Percentiles rank a stretch among this genome's conserved stretches.
These are phyloP conservation scores for Saccharum spontaneum DNA, from an alignment of 176 grass and related monocot genomes.

Conservation along the genomic window DNA sequence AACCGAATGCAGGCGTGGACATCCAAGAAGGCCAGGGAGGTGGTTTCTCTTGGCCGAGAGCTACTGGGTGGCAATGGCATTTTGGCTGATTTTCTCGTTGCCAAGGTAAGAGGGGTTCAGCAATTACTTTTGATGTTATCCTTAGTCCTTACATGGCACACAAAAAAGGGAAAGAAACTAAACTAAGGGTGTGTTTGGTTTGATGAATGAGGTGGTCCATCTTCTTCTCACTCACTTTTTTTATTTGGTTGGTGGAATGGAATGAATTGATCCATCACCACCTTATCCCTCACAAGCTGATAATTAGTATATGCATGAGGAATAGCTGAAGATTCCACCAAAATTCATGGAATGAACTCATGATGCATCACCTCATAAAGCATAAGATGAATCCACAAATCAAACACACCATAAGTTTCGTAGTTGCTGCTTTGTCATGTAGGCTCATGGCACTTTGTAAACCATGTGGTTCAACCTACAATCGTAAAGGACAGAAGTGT, in stretches of 20 bases:
- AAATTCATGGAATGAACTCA: too few relatives aligned
- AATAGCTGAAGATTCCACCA: too few relatives aligned
- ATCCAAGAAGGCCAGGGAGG: slow-evolving; percentile 71
- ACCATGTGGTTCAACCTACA: not conserved
- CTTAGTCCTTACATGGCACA: not conserved
- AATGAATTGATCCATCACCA: too few relatives aligned
- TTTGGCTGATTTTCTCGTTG: slow-evolving; percentile 93
- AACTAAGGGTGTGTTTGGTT: too few relatives aligned
- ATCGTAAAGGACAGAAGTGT: not conserved
- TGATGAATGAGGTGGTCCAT: too few relatives aligned
- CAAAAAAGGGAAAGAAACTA: too few relatives aligned
- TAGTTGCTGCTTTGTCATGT: not conserved
- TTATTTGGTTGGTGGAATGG: too few relatives aligned
- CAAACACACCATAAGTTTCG: not conserved
- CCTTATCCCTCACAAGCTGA: too few relatives aligned
- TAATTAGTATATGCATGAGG: too few relatives aligned
- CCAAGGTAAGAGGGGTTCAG: slow-evolving; percentile 56
- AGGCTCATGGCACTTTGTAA: not conserved
- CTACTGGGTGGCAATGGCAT: slow-evolving; percentile 93
- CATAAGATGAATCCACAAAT: too few relatives aligned
- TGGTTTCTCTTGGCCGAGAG: slow-evolving; percentile 82
- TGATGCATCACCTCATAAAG: too few relatives aligned
- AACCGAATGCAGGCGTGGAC: slow-evolving; percentile 68
- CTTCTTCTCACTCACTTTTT: too few relatives aligned
- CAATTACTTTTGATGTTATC: not conserved